Evolutionary conservation across 202 grass and related monocot species (phyloP).

Genomic region (Dendrocalamus latiflorus): DNA sequence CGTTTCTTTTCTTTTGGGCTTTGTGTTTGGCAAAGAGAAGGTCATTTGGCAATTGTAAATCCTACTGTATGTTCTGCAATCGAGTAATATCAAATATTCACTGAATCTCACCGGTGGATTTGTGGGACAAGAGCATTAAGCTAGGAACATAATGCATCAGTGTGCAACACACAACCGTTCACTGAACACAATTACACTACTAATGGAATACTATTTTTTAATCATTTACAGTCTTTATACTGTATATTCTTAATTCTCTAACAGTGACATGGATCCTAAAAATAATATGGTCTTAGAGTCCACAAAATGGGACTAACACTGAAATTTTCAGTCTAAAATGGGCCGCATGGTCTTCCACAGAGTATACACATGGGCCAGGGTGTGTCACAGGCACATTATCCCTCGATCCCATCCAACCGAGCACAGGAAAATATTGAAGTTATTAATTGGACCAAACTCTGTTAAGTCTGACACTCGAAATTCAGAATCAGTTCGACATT

Average conservation of each 20-base stretch:
- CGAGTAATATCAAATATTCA: background rate
- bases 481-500: no score
- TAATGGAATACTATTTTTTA: background rate
- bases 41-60: no score
- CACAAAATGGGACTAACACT: background rate
- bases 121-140: background rate
- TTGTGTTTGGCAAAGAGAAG: background rate
- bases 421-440: no score
- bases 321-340: background rate
- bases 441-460: no score
- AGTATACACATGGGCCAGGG: no score
- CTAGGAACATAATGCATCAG: background rate
- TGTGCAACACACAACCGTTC: background rate
- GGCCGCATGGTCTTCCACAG: no score
- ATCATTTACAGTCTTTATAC: background rate
- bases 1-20: background rate
- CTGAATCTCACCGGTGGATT: background rate
- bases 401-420: no score
- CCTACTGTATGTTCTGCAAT: background rate
- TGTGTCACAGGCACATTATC: no score
- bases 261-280: background rate
- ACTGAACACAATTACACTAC: background rate
- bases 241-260: background rate
- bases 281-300: background rate
- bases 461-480: no score